Percentiles rank a stretch among this genome's conserved stretches.
Conservation (phyloP, 78 protist genomes). For the Protostelium mycophagum region DNA sequence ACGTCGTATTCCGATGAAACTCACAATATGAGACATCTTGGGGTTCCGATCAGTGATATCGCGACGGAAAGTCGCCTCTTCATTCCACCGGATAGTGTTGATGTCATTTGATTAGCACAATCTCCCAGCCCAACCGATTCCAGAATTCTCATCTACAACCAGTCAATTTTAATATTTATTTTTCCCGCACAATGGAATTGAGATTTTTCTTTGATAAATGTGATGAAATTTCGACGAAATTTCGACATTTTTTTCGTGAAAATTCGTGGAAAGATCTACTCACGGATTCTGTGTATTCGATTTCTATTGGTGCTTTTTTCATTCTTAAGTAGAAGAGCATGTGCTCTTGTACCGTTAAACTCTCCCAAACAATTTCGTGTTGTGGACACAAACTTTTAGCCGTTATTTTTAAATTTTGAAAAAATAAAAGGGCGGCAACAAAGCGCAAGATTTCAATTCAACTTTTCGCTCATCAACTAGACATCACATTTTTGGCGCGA, state of each 20-base stretch:
- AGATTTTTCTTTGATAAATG: too few species aligned
- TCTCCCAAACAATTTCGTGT: conserved; percentile 69
- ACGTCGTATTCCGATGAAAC: conserved; percentile 7
- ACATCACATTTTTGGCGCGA: too few species aligned
- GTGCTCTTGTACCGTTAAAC: conserved; percentile 64
- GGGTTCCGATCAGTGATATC: conserved; percentile 39
- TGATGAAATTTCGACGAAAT: too few species aligned
- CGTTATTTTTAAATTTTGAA: not conserved
- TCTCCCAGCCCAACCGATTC: conserved; percentile 30
- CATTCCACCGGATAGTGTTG: conserved; percentile 56
- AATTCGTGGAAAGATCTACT: too few species aligned
- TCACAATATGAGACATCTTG: conserved; percentile 35
- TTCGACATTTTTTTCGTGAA: too few species aligned
- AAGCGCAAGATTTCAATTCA: too few species aligned
- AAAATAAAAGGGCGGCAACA: too few species aligned
- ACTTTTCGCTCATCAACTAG: too few species aligned
- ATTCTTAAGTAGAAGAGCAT: conserved; percentile 66
- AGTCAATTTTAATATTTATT: conserved; percentile 9
- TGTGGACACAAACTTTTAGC: conserved; percentile 81
- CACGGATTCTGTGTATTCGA: too few species aligned
- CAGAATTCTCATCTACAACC: conserved; percentile 34
- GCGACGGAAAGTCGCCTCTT: conserved; percentile 65
- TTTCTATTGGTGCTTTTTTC: conserved; percentile 21
- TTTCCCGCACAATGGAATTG: conserved; percentile 3
- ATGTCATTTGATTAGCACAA: too few species aligned